These are phyloP conservation scores for Penicillium sp. DNA, from an alignment of 2,329 filamentous ascomycete genomes.

Conservation along the genomic window DNA sequence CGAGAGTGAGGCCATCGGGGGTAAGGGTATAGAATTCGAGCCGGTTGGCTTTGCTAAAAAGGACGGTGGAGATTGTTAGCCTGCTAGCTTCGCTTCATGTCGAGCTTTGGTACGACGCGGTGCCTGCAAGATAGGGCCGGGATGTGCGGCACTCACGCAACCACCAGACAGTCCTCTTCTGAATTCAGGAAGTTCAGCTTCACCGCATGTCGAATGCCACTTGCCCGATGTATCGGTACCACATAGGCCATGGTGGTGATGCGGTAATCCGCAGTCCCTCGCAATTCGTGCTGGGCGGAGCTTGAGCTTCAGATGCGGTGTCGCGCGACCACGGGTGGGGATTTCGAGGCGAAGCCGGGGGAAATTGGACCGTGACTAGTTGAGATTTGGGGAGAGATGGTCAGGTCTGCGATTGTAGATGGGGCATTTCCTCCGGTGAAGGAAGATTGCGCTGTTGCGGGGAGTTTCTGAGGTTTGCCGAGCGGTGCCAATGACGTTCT, in stretches of 20 bases:
- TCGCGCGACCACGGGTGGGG: background rate
- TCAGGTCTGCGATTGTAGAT: constrained; percentile 3
- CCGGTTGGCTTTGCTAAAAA: constrained; percentile 47
- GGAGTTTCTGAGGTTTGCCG: constrained; percentile 12
- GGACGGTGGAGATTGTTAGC: constrained; percentile 7
- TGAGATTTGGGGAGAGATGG: background rate
- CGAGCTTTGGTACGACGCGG: background rate
- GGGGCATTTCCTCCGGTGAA: constrained; percentile 11
- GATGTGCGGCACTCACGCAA: constrained; percentile 70
- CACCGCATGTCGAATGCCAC: constrained; percentile 86
- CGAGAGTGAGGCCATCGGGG: constrained; percentile 66
- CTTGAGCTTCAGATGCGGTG: constrained; percentile 7
- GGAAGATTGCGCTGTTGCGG: constrained; percentile 8
- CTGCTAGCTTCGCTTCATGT: background rate
- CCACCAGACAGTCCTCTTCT: constrained; percentile 78
- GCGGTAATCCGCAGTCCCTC: constrained; percentile 1
- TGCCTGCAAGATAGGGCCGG: background rate
- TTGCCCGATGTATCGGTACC: constrained; percentile 89
- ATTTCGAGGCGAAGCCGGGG: no score
- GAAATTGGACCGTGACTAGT: no score
- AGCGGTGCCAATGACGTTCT: constrained; percentile 24
- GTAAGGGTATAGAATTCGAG: constrained; percentile 61
- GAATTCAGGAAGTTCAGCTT: constrained; percentile 75
- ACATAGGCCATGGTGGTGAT: constrained; percentile 78
- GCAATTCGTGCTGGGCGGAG: constrained; percentile 14